Conservation (phyloP, 768 basidiomycete genomes). For the Boletus coccyginus region DNA sequence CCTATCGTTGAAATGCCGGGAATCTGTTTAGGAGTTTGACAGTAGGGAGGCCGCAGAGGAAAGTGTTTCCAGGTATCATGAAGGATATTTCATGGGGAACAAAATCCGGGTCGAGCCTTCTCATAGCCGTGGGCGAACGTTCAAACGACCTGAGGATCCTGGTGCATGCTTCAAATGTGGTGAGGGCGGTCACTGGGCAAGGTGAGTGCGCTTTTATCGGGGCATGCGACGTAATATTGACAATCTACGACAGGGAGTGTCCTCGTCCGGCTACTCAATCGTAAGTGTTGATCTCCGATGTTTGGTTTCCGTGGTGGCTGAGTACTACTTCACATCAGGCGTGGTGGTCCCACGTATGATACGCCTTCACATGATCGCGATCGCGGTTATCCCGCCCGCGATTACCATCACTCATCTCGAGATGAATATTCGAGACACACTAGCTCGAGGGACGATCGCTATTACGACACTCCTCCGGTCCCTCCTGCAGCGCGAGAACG, state of each 20-base stretch:
- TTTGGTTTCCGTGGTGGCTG: not conserved
- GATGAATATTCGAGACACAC: slow-evolving; percentile 54
- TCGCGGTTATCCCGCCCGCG: slow-evolving; percentile 51
- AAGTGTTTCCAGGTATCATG: slow-evolving; percentile 84
- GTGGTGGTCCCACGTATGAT: slow-evolving; percentile 44
- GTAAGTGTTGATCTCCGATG: slow-evolving; percentile 39
- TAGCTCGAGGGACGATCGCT: slow-evolving; percentile 50
- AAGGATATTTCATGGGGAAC: slow-evolving; percentile 90
- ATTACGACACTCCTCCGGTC: slow-evolving; percentile 50
- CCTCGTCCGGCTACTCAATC: slow-evolving; percentile 48
- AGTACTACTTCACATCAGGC: slow-evolving; percentile 25
- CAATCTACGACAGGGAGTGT: slow-evolving; percentile 57
- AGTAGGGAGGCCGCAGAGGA: slow-evolving; percentile 78
- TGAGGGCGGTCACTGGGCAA: slow-evolving; percentile 85
- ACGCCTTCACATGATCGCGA: slow-evolving; percentile 58
- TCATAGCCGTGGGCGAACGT: slow-evolving; percentile 77
- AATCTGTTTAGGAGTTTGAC: slow-evolving; percentile 69
- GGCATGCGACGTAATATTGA: not conserved
- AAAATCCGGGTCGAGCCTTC: slow-evolving; percentile 88
- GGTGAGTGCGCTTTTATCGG: slow-evolving; percentile 43
- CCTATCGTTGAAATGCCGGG: not conserved
- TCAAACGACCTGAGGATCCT: slow-evolving; percentile 81
- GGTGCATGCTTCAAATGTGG: slow-evolving; percentile 89
- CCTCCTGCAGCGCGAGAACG: slow-evolving; percentile 48
- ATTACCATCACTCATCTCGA: slow-evolving; percentile 43